Conservation (phyloP, 2,329 filamentous ascomycete genomes). For the Fusarium coffeatum region DNA sequence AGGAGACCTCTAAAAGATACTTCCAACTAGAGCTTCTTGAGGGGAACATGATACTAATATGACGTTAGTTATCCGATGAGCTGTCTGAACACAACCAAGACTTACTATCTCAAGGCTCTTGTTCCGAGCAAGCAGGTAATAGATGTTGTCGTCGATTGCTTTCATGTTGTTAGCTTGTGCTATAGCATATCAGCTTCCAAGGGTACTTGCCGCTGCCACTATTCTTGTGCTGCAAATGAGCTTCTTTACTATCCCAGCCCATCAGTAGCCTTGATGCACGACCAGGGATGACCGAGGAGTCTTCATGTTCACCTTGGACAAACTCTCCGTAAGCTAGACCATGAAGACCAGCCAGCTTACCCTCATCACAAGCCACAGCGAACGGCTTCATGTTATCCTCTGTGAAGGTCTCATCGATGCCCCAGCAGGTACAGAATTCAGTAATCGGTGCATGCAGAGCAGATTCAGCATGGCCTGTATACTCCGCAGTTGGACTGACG, state of each 20-base stretch:
- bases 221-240: constrained; percentile 51
- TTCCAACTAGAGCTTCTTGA: constrained; percentile 31
- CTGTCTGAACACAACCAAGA: background rate
- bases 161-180: background rate
- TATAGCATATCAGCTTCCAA: background rate
- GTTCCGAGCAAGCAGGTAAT: constrained; percentile 47
- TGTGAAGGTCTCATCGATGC: constrained; percentile 49
- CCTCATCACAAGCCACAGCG: constrained; percentile 38
- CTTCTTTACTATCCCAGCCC: constrained; percentile 56
- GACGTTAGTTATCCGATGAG: constrained; percentile 13
- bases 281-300: constrained; percentile 46
- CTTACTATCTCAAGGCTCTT: constrained; percentile 51
- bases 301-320: constrained; percentile 46
- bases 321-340: constrained; percentile 52
- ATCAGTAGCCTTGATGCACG: constrained; percentile 51
- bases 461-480: constrained; percentile 37
- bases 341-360: constrained; percentile 47
- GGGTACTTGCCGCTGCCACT: constrained; percentile 46
- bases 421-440: constrained; percentile 54
- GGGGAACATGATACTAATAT: constrained; percentile 47
- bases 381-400: constrained; percentile 49
- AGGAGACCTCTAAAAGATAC: too few relatives aligned
- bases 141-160: constrained; percentile 54
- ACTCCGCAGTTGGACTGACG: constrained; percentile 38
- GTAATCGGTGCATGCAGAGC: constrained; percentile 53